Evolutionary conservation across 2,329 filamentous ascomycete species (phyloP).

Genomic region (Verticillium albo-atrum): DNA sequence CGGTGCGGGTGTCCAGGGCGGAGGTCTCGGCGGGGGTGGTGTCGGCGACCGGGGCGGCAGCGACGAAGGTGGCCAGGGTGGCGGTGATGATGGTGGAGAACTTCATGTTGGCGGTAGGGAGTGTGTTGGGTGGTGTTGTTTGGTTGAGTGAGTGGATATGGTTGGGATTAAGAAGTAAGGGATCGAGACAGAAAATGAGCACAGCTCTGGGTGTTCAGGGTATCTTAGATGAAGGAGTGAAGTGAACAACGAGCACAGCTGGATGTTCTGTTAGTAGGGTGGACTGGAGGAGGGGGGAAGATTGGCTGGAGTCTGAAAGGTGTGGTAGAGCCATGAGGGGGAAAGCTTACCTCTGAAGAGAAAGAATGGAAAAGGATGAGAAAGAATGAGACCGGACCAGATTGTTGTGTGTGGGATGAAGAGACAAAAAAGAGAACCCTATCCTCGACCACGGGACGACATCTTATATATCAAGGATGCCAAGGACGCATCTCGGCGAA

Average conservation of each 20-base stretch:
- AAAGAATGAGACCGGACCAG: constrained; percentile 27
- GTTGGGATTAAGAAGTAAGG: constrained; percentile 18
- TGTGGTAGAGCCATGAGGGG: neutral
- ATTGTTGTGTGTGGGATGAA: constrained; percentile 29
- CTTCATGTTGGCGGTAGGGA: constrained; percentile 41
- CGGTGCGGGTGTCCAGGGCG: constrained; percentile 28
- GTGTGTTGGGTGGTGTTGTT: constrained; percentile 17
- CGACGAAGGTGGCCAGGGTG: constrained; percentile 37
- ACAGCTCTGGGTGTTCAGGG: constrained; percentile 38
- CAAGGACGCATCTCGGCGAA: constrained; percentile 5
- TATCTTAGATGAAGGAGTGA: constrained; percentile 33
- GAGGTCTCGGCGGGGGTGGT: constrained; percentile 28
- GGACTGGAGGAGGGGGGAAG: neutral
- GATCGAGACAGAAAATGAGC: constrained; percentile 29
- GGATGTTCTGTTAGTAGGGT: constrained; percentile 16
- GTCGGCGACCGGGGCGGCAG: constrained; percentile 18
- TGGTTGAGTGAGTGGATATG: constrained; percentile 15
- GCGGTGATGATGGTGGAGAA: constrained; percentile 38
- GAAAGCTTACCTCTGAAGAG: constrained; percentile 38
- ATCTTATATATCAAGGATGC: constrained; percentile 32
- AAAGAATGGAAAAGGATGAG: constrained; percentile 37
- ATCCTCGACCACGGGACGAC: constrained; percentile 15
- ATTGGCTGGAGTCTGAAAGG: neutral
- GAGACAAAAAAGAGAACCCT: constrained; percentile 14
- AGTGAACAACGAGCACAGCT: constrained; percentile 47